Evolutionary conservation across 306 rosid genomes (phyloP), one percentile per base, ranked within the genome.

Genomic region (Vicia villosa): DNA sequence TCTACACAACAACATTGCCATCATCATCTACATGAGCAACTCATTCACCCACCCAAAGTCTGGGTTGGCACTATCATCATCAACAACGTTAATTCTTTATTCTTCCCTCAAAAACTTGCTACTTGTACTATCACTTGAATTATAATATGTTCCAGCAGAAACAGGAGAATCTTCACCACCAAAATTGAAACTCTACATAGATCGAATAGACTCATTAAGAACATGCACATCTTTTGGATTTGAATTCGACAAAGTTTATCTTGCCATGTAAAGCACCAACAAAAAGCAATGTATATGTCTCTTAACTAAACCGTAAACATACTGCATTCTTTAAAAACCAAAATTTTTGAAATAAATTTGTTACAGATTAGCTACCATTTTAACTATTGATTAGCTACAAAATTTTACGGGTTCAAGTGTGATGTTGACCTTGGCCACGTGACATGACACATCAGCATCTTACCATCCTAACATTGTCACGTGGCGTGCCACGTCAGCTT

Each of bases 1-100:
- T 20, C 30, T 4, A 41, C 32, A 6, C 42, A 58, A 4, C 41
- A 10, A 16, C 73, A 8, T 54, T 77, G 4, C 73, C 47, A 40
- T 66, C 64, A 63, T 10, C 42, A 36, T 28, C 77, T 88, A 90
- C 96, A 80, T 90, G 68, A 94, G 77, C 58, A 94, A 85, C 10
- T 94, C 98, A 68, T 94, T 85, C 17, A 94, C 90, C 98, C 98
- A 94, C 16, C 92, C 96, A 7, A 94, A 81, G 85, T 94, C 98
- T 0, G 91, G 98, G 60, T 58, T 78, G 7, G 16, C 42, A 24
- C 6, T 77, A 17, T 26, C 68, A 10, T 72, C 86, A 20, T 34
- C 72, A 46, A 30, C 81, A 28, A 46, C 63, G 20, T 74, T 46
- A 40, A 50, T 37, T 16, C 40, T 28, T 10, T 56, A 12, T 21